Evolutionary conservation across 805 yeast genomes (phyloP).

Genomic region (Metschnikowia baotianmanensis): DNA sequence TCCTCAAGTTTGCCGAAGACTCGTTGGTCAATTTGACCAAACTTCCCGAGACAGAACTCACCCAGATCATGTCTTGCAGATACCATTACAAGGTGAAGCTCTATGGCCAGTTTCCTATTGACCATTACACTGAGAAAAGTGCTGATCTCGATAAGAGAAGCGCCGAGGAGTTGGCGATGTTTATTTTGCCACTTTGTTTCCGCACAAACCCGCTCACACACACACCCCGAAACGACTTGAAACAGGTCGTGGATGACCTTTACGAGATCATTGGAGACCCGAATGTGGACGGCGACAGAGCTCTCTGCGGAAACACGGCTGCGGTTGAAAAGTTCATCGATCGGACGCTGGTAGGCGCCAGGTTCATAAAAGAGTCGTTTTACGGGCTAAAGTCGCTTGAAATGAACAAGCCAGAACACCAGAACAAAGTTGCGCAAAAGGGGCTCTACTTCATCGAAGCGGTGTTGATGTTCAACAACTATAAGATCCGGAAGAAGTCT

Average conservation of each 20-base stretch:
- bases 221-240: slow-evolving; percentile 67
- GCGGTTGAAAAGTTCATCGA: slow-evolving; percentile 48
- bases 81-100: slow-evolving; percentile 64
- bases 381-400: slow-evolving; percentile 43
- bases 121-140: slow-evolving; percentile 51
- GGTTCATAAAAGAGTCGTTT: slow-evolving; percentile 48
- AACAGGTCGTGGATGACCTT: slow-evolving; percentile 66
- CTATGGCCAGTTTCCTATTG: slow-evolving; percentile 59
- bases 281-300: slow-evolving; percentile 38
- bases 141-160: slow-evolving; percentile 28
- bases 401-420: slow-evolving; percentile 26
- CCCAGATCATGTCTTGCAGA: slow-evolving; percentile 77
- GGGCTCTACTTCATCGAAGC: slow-evolving; percentile 76
- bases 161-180: slow-evolving; percentile 41
- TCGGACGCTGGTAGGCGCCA: slow-evolving; percentile 40
- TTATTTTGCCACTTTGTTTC: slow-evolving; percentile 54
- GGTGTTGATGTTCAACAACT: slow-evolving; percentile 62
- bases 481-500: slow-evolving; percentile 66
- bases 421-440: slow-evolving; percentile 30
- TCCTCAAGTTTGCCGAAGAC: slow-evolving; percentile 59
- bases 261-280: slow-evolving; percentile 74
- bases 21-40: slow-evolving; percentile 46
- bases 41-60: slow-evolving; percentile 60
- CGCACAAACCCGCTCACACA: slow-evolving; percentile 58
- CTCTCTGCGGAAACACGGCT: slow-evolving; percentile 46